These are phyloP conservation scores for Trichoderma reesei DNA, from an alignment of 495 filamentous ascomycete genomes.

Conservation along the genomic window DNA sequence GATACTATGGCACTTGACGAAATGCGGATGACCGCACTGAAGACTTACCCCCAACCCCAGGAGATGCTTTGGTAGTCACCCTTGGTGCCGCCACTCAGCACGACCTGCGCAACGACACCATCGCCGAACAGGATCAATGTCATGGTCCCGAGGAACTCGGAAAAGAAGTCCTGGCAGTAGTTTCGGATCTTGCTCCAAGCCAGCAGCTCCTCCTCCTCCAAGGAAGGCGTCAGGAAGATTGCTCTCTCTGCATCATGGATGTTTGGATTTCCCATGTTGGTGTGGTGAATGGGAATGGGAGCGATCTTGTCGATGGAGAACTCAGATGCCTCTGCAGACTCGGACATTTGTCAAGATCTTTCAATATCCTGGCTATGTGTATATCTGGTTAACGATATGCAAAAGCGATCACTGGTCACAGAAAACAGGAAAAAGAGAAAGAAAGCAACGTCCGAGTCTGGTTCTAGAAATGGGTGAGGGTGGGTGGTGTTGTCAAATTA, in stretches of 20 bases:
- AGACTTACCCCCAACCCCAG: conserved; percentile 45
- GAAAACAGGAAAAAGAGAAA: not conserved
- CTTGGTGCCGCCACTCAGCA: conserved; percentile 37
- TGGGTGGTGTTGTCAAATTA: not conserved
- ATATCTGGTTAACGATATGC: too few species aligned
- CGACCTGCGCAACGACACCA: conserved; percentile 50
- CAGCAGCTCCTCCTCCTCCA: not conserved
- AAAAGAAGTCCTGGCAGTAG: conserved; percentile 43
- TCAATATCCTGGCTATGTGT: too few species aligned
- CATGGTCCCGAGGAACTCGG: conserved; percentile 57
- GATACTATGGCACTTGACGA: not conserved
- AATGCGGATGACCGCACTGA: not conserved
- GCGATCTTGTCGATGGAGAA: not conserved
- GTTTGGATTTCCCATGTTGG: not conserved
- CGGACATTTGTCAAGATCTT: not conserved
- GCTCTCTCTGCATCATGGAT: not conserved
- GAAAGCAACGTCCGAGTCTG: not conserved
- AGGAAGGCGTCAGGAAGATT: not conserved
- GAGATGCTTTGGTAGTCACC: conserved; percentile 52
- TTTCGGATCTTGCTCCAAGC: conserved; percentile 40
- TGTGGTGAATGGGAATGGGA: not conserved
- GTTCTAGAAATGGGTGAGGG: not conserved
- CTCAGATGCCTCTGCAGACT: not conserved
- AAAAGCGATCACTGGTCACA: too few species aligned
- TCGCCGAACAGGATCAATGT: conserved; percentile 56